Evolutionary conservation across 805 yeast species (phyloP).

Genomic region (Candida maris): DNA sequence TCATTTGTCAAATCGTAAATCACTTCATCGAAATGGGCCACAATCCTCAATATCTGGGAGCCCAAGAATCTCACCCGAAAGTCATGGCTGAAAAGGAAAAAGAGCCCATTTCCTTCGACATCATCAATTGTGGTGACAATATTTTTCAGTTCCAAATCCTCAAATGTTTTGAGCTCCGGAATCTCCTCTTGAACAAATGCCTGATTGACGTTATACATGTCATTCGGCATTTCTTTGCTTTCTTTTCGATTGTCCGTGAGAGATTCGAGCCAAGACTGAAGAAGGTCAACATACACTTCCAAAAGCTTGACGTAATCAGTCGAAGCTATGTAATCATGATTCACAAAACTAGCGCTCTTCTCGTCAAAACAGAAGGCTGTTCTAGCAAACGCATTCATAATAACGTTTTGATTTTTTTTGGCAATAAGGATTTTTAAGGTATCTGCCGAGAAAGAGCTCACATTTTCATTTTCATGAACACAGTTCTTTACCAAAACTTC

Average conservation of each 20-base stretch:
- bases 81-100: slow-evolving; percentile 87
- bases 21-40: slow-evolving; percentile 85
- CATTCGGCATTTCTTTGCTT: slow-evolving; percentile 28
- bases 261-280: slow-evolving; percentile 78
- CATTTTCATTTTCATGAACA: slow-evolving; percentile 59
- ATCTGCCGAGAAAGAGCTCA: slow-evolving; percentile 59
- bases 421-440: slow-evolving; percentile 66
- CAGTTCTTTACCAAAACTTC: slow-evolving; percentile 78
- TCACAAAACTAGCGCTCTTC: slow-evolving; percentile 52
- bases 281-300: slow-evolving; percentile 70
- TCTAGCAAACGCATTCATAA: slow-evolving; percentile 73
- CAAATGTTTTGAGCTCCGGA: slow-evolving; percentile 44
- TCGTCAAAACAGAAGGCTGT: slow-evolving; percentile 77
- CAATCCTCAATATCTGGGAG: slow-evolving; percentile 65
- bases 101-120: slow-evolving; percentile 92
- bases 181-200: slow-evolving; percentile 37
- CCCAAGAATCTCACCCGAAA: slow-evolving; percentile 71
- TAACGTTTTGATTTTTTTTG: slow-evolving; percentile 61
- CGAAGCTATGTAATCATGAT: slow-evolving; percentile 57
- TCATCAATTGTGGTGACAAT: slow-evolving; percentile 87
- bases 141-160: slow-evolving; percentile 71
- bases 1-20: slow-evolving; percentile 47
- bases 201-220: slow-evolving; percentile 33
- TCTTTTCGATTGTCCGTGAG: slow-evolving; percentile 38
- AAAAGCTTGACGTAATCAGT: slow-evolving; percentile 57